Conservation (phyloP, 257 asterid genomes). For the Solanum megistacrolobum region DNA sequence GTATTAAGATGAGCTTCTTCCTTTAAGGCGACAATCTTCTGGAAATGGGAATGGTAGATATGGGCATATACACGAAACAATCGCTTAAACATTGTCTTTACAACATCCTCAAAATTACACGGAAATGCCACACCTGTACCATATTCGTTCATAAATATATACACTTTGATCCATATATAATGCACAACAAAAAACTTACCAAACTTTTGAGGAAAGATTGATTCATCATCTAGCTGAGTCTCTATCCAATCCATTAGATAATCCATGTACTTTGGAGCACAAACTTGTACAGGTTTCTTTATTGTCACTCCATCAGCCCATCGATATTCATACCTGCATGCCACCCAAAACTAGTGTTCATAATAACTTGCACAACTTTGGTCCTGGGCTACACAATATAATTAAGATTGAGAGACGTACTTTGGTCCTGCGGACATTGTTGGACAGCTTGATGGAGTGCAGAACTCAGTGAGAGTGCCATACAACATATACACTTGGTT, state of each 20-base stretch:
- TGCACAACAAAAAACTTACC: constrained; percentile 25
- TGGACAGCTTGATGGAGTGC: constrained; percentile 79
- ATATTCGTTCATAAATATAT: neutral
- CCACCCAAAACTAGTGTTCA: constrained; percentile 14
- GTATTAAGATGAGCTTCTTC: constrained; percentile 81
- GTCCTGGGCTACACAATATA: too few species aligned
- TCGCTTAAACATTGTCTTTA: constrained; percentile 64
- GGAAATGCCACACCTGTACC: constrained; percentile 64
- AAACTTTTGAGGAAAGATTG: constrained; percentile 73
- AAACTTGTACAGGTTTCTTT: constrained; percentile 81
- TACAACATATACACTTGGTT: constrained; percentile 83
- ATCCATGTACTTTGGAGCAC: constrained; percentile 86
- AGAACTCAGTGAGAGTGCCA: constrained; percentile 87
- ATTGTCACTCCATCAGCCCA: constrained; percentile 89
- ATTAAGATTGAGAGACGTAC: constrained; percentile 28
- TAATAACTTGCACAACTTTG: neutral
- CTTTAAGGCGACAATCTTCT: constrained; percentile 48
- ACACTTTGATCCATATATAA: neutral
- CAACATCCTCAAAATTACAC: constrained; percentile 55
- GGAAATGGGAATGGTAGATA: constrained; percentile 72
- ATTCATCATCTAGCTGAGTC: constrained; percentile 70
- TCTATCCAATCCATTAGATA: constrained; percentile 92
- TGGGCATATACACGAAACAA: constrained; percentile 76
- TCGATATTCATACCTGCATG: constrained; percentile 77
- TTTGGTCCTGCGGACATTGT: constrained; percentile 89